These are phyloP conservation scores for Gnetum montanum DNA, from an alignment of 75 land plant genomes.

Conservation along the genomic window DNA sequence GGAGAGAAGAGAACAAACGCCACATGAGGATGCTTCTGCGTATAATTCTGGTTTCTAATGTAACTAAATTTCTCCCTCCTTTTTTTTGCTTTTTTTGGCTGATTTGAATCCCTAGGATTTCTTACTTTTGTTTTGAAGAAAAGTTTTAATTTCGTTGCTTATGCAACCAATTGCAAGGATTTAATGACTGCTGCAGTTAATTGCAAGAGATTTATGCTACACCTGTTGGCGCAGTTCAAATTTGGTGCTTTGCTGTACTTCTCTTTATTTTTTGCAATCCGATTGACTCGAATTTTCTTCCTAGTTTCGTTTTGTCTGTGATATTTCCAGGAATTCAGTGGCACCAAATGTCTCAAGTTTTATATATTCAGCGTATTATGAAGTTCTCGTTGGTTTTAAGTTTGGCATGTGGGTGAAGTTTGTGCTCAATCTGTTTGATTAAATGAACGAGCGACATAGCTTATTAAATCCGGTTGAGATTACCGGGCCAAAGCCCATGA, in stretches of 20 bases:
- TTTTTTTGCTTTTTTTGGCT: background rate
- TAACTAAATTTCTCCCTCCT: slow-evolving; percentile 8
- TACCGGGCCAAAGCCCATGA: too few species aligned
- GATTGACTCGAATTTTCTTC: too few species aligned
- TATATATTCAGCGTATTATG: too few species aligned
- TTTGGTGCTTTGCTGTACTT: background rate
- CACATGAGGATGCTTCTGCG: slow-evolving; percentile 64
- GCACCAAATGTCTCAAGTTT: too few species aligned
- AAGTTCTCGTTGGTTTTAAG: too few species aligned
- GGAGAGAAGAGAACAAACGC: slow-evolving; percentile 82
- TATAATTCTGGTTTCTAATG: slow-evolving; percentile 68
- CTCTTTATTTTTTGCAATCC: background rate
- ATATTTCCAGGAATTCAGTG: too few species aligned
- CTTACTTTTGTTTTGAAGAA: background rate
- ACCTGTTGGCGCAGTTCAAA: background rate
- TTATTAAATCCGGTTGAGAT: too few species aligned
- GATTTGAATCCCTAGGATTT: background rate
- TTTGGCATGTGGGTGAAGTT: too few species aligned
- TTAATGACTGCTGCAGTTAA: background rate
- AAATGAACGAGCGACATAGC: too few species aligned
- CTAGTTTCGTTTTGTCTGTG: too few species aligned
- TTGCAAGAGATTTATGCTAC: too few species aligned
- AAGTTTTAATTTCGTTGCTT: background rate
- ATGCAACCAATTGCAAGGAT: background rate
- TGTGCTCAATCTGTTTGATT: too few species aligned